Conservation (phyloP, 257 asterid genomes). For the Craterostigma plantagineum region DNA sequence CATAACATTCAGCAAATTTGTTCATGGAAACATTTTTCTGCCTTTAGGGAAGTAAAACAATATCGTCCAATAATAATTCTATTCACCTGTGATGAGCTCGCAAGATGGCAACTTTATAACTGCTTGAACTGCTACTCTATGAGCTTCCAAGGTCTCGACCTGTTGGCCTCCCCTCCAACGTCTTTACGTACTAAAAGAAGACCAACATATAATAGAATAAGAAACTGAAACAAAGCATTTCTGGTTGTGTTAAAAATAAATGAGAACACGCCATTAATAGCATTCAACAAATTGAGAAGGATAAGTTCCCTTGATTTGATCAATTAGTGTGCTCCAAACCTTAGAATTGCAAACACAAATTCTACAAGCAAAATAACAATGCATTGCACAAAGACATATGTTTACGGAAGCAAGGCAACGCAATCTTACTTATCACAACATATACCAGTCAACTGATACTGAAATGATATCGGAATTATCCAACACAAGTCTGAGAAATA, state of each 20-base stretch:
- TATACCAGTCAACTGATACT: constrained; percentile 70
- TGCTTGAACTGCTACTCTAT: constrained; percentile 68
- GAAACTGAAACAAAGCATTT: constrained; percentile 5
- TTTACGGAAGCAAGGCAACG: no score
- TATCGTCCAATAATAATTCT: background rate
- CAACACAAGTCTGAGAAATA: no score
- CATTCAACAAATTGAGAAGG: no score
- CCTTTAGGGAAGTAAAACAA: background rate
- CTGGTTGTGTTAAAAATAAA: constrained; percentile 3
- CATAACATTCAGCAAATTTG: background rate
- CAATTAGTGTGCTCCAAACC: no score
- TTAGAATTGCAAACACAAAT: no score
- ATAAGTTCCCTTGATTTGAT: no score
- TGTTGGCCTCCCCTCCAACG: constrained; percentile 84
- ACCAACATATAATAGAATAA: constrained; percentile 7
- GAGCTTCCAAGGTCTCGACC: constrained; percentile 80
- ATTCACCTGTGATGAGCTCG: constrained; percentile 70
- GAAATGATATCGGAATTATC: constrained; percentile 76
- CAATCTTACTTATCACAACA: constrained; percentile 1
- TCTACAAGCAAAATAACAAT: no score
- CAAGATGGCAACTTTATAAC: constrained; percentile 75
- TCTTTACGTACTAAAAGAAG: constrained; percentile 44
- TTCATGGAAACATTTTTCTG: no score
- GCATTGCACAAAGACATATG: no score
- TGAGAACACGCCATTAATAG: background rate